These are phyloP conservation scores for Diplocarpon mali DNA, from an alignment of 2,329 filamentous ascomycete species.

Conservation along the genomic window DNA sequence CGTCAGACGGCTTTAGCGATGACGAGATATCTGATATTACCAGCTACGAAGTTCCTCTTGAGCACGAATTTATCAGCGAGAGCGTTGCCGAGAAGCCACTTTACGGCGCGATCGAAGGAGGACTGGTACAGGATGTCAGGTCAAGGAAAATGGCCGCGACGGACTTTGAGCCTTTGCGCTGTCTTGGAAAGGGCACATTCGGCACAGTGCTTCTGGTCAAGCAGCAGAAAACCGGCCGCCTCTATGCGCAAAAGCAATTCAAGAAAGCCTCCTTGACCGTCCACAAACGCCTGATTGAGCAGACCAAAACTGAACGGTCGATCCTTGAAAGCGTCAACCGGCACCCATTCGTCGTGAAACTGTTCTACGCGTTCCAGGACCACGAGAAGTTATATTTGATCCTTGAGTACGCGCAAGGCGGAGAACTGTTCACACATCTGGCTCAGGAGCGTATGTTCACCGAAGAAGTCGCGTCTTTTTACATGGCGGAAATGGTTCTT, in stretches of 20 bases:
- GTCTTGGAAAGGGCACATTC: conserved; percentile 91
- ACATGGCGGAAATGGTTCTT: conserved; percentile 96
- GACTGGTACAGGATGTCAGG: conserved; percentile 35
- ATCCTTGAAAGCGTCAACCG: conserved; percentile 94
- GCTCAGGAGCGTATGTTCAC: conserved; percentile 91
- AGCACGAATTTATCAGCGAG: conserved; percentile 74
- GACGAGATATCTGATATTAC: conserved; percentile 58
- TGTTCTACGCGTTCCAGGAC: conserved; percentile 97
- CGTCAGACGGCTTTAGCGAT: conserved; percentile 39
- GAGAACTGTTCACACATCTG: conserved; percentile 92
- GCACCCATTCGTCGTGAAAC: conserved; percentile 94
- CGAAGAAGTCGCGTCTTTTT: conserved; percentile 82
- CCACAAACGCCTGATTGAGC: conserved; percentile 90
- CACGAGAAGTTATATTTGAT: conserved; percentile 96
- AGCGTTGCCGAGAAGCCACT: conserved; percentile 34
- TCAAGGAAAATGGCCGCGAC: conserved; percentile 76
- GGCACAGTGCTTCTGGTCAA: conserved; percentile 91
- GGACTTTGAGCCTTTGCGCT: conserved; percentile 84
- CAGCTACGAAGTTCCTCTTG: conserved; percentile 75
- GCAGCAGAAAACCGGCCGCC: conserved; percentile 72
- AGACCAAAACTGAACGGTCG: conserved; percentile 91
- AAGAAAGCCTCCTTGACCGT: conserved; percentile 93
- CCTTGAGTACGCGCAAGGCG: conserved; percentile 92
- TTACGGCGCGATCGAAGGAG: conserved; percentile 40
- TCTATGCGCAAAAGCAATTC: conserved; percentile 98